phyloP scores from a whole-genome alignment of 208 protist species.

The Entamoeba invadens region DNA sequence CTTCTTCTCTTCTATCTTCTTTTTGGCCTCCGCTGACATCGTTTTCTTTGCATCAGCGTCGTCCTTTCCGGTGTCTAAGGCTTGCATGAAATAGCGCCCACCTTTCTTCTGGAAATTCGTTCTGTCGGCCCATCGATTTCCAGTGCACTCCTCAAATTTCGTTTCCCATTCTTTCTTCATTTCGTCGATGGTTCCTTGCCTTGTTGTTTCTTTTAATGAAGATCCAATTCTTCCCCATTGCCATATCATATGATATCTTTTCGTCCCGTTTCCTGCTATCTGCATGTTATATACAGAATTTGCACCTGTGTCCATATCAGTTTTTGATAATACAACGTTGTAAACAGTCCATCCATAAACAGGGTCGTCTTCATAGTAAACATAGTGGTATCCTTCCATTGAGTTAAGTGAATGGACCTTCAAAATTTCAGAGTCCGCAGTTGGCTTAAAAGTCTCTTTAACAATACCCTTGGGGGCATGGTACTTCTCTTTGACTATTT shows the following conservation, averaged over 20 bases:
- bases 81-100: not conserved
- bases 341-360: not conserved
- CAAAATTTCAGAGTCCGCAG: not conserved
- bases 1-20: not conserved
- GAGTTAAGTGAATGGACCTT: not conserved
- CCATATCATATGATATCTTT: not conserved
- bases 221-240: slow-evolving; percentile 8
- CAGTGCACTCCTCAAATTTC: slow-evolving; percentile 1
- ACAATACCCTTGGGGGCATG: not conserved
- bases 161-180: not conserved
- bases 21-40: not conserved
- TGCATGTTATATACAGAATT: slow-evolving; percentile 6
- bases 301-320: not conserved
- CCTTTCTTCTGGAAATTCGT: not conserved
- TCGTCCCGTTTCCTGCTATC: not conserved
- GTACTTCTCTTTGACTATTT: not conserved
- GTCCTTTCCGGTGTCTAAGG: not conserved
- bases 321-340: slow-evolving; percentile 4
- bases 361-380: not conserved
- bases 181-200: not conserved
- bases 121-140: not conserved
- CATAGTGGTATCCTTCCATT: not conserved
- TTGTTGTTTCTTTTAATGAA: not conserved
- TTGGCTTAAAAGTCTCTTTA: not conserved
- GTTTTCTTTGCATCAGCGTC: not conserved